These are phyloP conservation scores for Erythrobasidium yunnanense DNA, from an alignment of 768 basidiomycete genomes.

Conservation along the genomic window DNA sequence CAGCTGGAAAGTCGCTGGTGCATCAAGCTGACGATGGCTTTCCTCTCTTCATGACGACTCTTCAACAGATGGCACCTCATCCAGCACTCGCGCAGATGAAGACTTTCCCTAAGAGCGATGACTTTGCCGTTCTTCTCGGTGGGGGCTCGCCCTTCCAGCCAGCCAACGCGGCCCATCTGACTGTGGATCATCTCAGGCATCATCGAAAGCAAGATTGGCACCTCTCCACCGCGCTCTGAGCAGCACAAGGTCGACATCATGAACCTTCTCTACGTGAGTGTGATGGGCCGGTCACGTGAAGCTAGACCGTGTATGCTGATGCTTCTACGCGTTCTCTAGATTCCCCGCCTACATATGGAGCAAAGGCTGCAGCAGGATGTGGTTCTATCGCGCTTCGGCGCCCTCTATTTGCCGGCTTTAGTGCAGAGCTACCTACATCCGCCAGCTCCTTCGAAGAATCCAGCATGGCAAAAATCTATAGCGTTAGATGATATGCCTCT, in stretches of 20 bases:
- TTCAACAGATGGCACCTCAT: not conserved
- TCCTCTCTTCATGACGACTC: not conserved
- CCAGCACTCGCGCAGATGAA: not conserved
- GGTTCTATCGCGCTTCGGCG: constrained; percentile 15
- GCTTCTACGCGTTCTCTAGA: not conserved
- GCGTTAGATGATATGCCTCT: constrained; percentile 9
- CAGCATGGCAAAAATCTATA: constrained; percentile 12
- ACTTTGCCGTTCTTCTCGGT: constrained; percentile 24
- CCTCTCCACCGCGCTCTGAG: constrained; percentile 11
- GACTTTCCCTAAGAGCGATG: constrained; percentile 16
- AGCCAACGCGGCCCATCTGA: not conserved
- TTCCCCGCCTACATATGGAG: constrained; percentile 14
- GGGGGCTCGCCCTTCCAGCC: not conserved
- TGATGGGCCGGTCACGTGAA: not conserved
- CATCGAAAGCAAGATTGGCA: constrained; percentile 7
- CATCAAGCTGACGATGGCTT: not conserved
- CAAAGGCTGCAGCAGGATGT: constrained; percentile 17
- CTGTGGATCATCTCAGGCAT: not conserved
- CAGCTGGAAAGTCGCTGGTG: no score
- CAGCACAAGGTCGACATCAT: constrained; percentile 25
- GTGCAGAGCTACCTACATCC: constrained; percentile 4
- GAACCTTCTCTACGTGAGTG: constrained; percentile 15
- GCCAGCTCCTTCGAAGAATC: not conserved
- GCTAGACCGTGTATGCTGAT: not conserved
- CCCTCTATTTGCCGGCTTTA: constrained; percentile 7